A percentile compares a stretch with the other conserved stretches of the same genome.
Conservation (phyloP, 345 rosid genomes). For the Bruguiera parviflora region DNA sequence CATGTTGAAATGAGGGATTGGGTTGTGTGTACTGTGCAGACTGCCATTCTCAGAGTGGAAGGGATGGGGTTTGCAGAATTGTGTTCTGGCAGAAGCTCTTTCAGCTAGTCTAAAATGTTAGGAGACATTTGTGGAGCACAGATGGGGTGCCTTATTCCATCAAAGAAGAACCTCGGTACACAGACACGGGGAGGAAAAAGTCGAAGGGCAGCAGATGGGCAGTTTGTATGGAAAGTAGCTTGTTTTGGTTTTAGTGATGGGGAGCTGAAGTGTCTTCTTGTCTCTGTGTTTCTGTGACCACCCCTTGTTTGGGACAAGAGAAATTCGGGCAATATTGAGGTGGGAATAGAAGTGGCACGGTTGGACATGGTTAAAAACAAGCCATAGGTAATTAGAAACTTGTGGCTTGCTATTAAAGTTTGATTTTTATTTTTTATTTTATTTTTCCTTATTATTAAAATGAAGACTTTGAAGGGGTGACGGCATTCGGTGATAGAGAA, state of each 20-base stretch:
- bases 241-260: conserved; percentile 23
- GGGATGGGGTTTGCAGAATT: too few relatives aligned
- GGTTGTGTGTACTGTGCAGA: conserved; percentile 62
- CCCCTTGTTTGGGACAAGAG: conserved; percentile 37
- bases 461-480: conserved; percentile 31
- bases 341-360: conserved; percentile 8
- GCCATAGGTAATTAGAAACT: not conserved
- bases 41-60: conserved; percentile 47
- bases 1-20: conserved; percentile 67
- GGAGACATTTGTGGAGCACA: too few relatives aligned
- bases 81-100: too few relatives aligned
- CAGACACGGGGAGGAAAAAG: conserved; percentile 38
- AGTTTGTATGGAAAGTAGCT: conserved; percentile 25
- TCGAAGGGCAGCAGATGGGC: conserved; percentile 45
- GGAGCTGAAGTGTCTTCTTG: conserved; percentile 31
- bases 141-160: not conserved
- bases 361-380: not conserved
- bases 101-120: not conserved
- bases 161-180: conserved; percentile 10
- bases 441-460: not conserved
- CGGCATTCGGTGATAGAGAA: conserved; percentile 30
- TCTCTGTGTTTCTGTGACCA: conserved; percentile 34
- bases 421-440: not conserved
- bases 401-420: too few relatives aligned
- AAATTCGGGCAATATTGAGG: conserved; percentile 21